Percentiles rank a stretch among this genome's conserved stretches.
phyloP scores from a whole-genome alignment of 176 grass and related monocot genomes.

The Ampelocalamus luodianensis region DNA sequence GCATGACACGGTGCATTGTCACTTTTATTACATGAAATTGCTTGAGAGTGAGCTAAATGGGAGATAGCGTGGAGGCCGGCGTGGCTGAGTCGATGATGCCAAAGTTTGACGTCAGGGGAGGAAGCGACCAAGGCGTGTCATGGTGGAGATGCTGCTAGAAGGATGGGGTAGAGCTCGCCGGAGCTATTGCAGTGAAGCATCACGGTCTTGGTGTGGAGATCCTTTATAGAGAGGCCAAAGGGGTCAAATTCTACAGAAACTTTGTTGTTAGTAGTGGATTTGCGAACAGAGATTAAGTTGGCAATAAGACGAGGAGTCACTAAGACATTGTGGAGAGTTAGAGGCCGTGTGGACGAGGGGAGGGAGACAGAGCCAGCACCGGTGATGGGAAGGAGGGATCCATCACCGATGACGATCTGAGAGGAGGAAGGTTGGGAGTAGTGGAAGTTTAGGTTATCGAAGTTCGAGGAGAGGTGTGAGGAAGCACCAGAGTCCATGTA shows the following conservation, averaged over 20 bases:
- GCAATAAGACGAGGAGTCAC: not conserved
- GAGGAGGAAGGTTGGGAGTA: too few relatives aligned
- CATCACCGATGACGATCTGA: not conserved
- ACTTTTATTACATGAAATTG: not conserved
- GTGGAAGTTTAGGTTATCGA: not conserved
- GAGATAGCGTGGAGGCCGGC: too few relatives aligned
- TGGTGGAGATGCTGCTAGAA: not conserved
- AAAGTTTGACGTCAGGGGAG: not conserved
- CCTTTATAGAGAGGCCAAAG: not conserved
- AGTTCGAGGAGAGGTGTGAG: not conserved
- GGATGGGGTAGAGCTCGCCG: fast-evolving
- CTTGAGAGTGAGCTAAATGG: too few relatives aligned
- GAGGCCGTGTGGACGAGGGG: too few relatives aligned
- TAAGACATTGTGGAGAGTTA: not conserved
- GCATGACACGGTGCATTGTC: not conserved
- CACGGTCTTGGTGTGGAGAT: not conserved
- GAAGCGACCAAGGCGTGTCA: too few relatives aligned
- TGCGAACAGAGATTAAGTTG: not conserved
- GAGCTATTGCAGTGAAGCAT: not conserved
- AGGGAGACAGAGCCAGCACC: too few relatives aligned
- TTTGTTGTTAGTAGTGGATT: not conserved
- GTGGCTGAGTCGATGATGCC: not conserved
- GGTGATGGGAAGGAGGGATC: not conserved
- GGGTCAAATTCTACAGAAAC: not conserved
- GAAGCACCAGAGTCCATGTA: not conserved